Evolutionary conservation across 768 basidiomycete genomes (phyloP).

Genomic region (Stropharia rugosoannulata): DNA sequence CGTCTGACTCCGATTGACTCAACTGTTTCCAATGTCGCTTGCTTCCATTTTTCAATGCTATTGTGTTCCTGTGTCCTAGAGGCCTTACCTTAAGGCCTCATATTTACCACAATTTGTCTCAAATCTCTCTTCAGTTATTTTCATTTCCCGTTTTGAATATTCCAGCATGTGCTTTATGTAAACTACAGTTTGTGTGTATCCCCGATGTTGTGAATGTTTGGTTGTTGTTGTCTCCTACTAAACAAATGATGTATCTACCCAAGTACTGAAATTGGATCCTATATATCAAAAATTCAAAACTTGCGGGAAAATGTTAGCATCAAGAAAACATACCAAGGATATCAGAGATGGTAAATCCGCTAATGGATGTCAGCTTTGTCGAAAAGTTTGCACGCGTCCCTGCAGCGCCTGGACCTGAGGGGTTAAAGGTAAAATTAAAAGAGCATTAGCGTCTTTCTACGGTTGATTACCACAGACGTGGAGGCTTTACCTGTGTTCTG

Average conservation of each 20-base stretch:
- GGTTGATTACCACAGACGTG: background rate
- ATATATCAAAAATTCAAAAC: too few species aligned
- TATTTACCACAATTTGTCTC: too few species aligned
- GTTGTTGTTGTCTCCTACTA: background rate
- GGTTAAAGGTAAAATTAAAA: background rate
- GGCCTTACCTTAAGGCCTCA: too few species aligned
- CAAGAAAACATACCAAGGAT: slow-evolving; percentile 1
- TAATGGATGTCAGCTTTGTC: slow-evolving; percentile 2
- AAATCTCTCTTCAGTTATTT: too few species aligned
- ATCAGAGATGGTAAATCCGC: slow-evolving; percentile 6
- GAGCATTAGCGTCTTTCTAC: too few species aligned
- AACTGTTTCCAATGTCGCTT: background rate
- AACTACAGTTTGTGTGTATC: background rate
- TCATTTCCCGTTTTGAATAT: too few species aligned
- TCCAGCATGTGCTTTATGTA: background rate
- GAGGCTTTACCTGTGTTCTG: slow-evolving; percentile 1
- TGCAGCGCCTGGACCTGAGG: slow-evolving; percentile 1
- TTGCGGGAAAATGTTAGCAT: background rate
- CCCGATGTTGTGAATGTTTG: background rate
- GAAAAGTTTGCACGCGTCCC: slow-evolving; percentile 7
- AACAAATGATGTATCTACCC: background rate
- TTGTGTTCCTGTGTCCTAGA: too few species aligned
- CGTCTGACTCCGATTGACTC: background rate
- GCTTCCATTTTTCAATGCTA: too few species aligned
- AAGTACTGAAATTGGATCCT: slow-evolving; percentile 1